Percentiles rank a stretch among this genome's conserved stretches.
These are phyloP conservation scores for Cyathus striatus DNA, from an alignment of 768 basidiomycete genomes.

Conservation along the genomic window DNA sequence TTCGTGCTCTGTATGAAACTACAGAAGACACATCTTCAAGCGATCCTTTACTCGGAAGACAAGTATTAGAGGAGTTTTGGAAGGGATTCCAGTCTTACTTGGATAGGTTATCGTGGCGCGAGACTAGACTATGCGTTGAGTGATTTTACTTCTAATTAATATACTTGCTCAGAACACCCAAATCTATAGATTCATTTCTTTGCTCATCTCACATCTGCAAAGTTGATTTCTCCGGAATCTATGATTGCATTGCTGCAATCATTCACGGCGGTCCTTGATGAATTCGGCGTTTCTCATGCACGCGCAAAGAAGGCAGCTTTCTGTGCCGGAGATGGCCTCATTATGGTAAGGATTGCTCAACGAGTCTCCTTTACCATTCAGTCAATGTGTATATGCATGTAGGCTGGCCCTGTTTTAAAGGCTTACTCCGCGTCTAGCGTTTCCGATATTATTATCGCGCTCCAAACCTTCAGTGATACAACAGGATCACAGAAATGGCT, in stretches of 20 bases:
- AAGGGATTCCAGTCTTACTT: constrained; percentile 86
- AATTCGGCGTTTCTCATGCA: constrained; percentile 84
- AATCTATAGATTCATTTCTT: constrained; percentile 89
- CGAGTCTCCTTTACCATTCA: background rate
- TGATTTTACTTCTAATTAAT: constrained; percentile 1
- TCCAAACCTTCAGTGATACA: constrained; percentile 68
- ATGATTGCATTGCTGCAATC: constrained; percentile 79
- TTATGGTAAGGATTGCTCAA: constrained; percentile 46
- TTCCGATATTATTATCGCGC: constrained; percentile 62
- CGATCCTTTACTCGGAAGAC: constrained; percentile 52
- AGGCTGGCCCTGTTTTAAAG: constrained; percentile 71
- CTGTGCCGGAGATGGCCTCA: constrained; percentile 76
- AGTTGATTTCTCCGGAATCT: constrained; percentile 70
- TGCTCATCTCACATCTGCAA: constrained; percentile 76
- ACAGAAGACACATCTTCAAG: constrained; percentile 30
- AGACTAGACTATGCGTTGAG: constrained; percentile 82
- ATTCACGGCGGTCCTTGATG: constrained; percentile 82
- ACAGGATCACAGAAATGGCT: constrained; percentile 54
- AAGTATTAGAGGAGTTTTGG: constrained; percentile 84
- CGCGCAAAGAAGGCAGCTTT: constrained; percentile 77
- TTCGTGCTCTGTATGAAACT: constrained; percentile 60
- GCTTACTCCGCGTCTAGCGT: constrained; percentile 53
- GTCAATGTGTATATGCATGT: constrained; percentile 4
- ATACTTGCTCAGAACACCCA: background rate
- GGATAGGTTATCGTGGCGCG: constrained; percentile 88